These are phyloP conservation scores for Syzygium syzygioides DNA, from an alignment of 441 rosid genomes.

Conservation along the genomic window DNA sequence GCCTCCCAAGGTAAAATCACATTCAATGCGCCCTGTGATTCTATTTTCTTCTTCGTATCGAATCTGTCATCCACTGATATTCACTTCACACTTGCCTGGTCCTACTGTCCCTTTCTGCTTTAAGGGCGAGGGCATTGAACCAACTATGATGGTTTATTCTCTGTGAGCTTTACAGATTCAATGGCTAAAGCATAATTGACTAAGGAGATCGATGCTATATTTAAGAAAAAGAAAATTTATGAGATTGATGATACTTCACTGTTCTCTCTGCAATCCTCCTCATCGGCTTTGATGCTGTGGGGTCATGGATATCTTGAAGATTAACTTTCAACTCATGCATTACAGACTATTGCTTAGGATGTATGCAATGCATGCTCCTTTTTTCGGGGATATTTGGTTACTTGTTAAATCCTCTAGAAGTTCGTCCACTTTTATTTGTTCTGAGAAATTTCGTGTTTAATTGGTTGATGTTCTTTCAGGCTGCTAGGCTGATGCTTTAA, in stretches of 20 bases:
- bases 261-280: background rate
- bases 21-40: background rate
- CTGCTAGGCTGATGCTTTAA: background rate
- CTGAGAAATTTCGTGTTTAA: background rate
- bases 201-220: background rate
- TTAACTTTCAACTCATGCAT: background rate
- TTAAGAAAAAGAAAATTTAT: background rate
- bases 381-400: background rate
- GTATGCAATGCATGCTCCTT: background rate
- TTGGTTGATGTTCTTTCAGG: background rate
- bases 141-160: background rate
- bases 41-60: background rate
- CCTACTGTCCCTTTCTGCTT: background rate
- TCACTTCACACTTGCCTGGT: background rate
- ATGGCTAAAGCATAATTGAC: background rate
- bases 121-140: background rate
- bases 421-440: background rate
- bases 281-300: background rate
- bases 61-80: background rate
- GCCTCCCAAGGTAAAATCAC: conserved; percentile 70
- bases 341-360: background rate
- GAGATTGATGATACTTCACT: background rate
- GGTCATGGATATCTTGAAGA: background rate
- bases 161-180: background rate
- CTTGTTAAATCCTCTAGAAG: background rate